Conservation (phyloP, 106 monocot genomes). For the Dendrobium officinale region DNA sequence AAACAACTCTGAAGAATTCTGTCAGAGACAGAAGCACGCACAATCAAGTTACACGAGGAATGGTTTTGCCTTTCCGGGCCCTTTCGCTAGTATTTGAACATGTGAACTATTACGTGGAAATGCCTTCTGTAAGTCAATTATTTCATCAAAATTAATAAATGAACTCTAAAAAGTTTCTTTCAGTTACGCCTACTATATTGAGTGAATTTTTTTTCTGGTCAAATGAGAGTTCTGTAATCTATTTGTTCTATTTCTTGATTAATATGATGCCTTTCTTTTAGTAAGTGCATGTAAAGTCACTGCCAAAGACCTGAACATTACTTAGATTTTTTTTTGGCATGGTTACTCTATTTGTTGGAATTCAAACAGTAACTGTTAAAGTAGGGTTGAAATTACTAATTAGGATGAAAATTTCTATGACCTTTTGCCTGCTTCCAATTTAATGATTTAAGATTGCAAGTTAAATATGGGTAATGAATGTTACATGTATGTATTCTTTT, state of each 20-base stretch:
- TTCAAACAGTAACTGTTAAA: too few species aligned
- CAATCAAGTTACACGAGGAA: constrained; percentile 24
- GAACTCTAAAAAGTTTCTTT: neutral
- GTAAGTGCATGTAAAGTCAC: neutral
- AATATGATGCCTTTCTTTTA: neutral
- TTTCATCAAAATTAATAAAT: neutral
- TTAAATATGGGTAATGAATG: neutral
- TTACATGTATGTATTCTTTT: neutral
- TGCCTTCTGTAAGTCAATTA: constrained; percentile 62
- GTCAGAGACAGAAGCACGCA: neutral
- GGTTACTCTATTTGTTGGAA: neutral
- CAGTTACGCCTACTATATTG: neutral
- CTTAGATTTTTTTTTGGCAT: neutral
- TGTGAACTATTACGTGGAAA: constrained; percentile 85
- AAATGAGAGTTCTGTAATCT: neutral
- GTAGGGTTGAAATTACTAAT: too few species aligned
- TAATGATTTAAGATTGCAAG: neutral
- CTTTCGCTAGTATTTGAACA: constrained; percentile 74
- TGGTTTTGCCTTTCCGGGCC: constrained; percentile 80
- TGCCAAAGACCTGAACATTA: neutral
- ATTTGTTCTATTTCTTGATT: neutral
- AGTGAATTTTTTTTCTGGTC: neutral
- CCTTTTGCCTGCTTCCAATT: neutral
- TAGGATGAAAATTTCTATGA: neutral
- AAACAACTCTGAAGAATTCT: constrained; percentile 2